These are phyloP conservation scores for Parathielavia appendiculata DNA, from an alignment of 495 filamentous ascomycete genomes.

Conservation along the genomic window DNA sequence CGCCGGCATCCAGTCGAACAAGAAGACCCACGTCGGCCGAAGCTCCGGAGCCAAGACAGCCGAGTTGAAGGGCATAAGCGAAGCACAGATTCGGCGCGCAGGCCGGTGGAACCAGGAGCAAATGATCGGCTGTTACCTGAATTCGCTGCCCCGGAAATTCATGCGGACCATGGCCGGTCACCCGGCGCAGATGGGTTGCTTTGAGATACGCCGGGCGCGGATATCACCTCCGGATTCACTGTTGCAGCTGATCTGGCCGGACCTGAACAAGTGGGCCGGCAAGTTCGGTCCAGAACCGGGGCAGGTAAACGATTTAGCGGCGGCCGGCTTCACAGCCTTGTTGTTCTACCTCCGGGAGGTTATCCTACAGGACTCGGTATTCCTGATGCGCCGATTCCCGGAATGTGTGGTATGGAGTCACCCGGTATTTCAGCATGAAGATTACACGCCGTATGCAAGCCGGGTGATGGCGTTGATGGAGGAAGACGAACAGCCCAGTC, in stretches of 20 bases:
- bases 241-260: background rate
- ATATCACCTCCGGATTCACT: background rate
- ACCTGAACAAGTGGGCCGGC: background rate
- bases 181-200: background rate
- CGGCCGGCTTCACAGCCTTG: background rate
- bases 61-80: background rate
- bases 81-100: background rate
- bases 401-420: background rate
- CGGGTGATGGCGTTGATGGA: background rate
- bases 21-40: background rate
- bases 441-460: background rate
- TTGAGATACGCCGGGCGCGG: background rate
- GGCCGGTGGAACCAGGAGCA: conserved; percentile 2
- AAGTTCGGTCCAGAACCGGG: background rate
- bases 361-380: background rate
- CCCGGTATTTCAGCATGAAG: background rate
- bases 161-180: background rate
- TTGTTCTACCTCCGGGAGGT: background rate
- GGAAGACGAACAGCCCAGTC: background rate
- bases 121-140: background rate
- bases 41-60: background rate
- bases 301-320: background rate
- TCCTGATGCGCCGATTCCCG: background rate
- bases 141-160: background rate
- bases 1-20: background rate